These are phyloP conservation scores for Clausena lansium DNA, from an alignment of 345 rosid species.

Conservation along the genomic window DNA sequence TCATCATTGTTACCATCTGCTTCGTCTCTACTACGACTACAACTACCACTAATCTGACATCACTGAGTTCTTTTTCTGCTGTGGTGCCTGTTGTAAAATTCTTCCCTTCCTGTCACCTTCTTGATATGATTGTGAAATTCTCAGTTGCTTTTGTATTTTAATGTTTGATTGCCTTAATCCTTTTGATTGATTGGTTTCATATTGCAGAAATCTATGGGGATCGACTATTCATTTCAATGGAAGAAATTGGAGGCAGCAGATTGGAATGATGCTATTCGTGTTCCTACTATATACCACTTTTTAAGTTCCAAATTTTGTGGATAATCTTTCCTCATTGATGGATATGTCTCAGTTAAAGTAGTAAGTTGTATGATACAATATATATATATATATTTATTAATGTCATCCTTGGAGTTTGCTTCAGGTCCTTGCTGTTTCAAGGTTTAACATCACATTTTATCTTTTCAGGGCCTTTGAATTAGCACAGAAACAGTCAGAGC, in stretches of 20 bases:
- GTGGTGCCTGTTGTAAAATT: background rate
- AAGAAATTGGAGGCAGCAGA: conserved; percentile 3
- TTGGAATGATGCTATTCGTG: background rate
- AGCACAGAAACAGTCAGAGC: background rate
- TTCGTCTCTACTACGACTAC: background rate
- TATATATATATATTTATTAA: background rate
- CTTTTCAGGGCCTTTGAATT: conserved; percentile 11
- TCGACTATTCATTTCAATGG: background rate
- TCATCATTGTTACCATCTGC: background rate
- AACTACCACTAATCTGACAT: background rate
- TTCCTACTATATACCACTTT: conserved; percentile 3
- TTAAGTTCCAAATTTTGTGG: background rate
- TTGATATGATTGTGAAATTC: background rate
- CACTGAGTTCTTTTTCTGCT: background rate
- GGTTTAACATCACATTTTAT: background rate
- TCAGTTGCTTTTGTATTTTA: background rate
- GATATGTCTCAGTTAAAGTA: background rate
- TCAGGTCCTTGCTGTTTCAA: background rate
- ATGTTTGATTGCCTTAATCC: background rate
- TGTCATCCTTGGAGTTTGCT: background rate
- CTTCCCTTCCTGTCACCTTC: background rate
- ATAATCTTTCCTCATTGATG: background rate
- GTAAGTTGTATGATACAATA: conserved; percentile 1
- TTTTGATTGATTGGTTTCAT: conserved; percentile 9
- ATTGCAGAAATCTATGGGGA: background rate